phyloP scores from a whole-genome alignment of 225 moss, liverwort and hornwort species.

The Physcomitrium patens region DNA sequence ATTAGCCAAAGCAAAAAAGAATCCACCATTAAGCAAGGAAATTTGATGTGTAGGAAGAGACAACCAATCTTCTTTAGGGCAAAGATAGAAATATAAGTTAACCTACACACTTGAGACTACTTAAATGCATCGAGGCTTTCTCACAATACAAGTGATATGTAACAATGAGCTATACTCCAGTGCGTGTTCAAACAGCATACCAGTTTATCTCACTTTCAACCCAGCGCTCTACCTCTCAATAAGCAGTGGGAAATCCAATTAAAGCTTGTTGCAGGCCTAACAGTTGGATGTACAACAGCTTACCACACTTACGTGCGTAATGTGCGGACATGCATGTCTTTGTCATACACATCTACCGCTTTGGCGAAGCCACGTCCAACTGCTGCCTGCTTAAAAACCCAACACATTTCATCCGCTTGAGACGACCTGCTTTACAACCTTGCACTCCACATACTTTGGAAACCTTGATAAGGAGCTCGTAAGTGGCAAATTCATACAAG shows the following conservation, averaged over 20 bases:
- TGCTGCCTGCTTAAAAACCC: slow-evolving; percentile 62
- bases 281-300: slow-evolving; percentile 49
- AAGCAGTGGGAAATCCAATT: background rate
- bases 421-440: slow-evolving; percentile 22
- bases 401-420: slow-evolving; percentile 34
- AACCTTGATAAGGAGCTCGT: background rate
- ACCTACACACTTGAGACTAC: background rate
- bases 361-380: slow-evolving; percentile 90
- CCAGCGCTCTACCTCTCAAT: background rate
- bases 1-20: slow-evolving; percentile 3
- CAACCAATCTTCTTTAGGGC: background rate
- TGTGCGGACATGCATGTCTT: slow-evolving; percentile 74
- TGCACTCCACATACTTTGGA: background rate
- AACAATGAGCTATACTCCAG: background rate
- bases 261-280: slow-evolving; percentile 4
- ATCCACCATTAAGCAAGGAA: slow-evolving; percentile 23
- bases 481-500: background rate
- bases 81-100: background rate
- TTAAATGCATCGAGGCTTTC: background rate
- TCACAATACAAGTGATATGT: background rate
- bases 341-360: slow-evolving; percentile 81
- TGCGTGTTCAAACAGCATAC: background rate
- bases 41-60: slow-evolving; percentile 5
- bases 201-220: background rate
- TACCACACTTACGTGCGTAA: slow-evolving; percentile 94